Conservation (phyloP, 1,284 basidiomycete genomes). For the Apiotrichum sp. region DNA sequence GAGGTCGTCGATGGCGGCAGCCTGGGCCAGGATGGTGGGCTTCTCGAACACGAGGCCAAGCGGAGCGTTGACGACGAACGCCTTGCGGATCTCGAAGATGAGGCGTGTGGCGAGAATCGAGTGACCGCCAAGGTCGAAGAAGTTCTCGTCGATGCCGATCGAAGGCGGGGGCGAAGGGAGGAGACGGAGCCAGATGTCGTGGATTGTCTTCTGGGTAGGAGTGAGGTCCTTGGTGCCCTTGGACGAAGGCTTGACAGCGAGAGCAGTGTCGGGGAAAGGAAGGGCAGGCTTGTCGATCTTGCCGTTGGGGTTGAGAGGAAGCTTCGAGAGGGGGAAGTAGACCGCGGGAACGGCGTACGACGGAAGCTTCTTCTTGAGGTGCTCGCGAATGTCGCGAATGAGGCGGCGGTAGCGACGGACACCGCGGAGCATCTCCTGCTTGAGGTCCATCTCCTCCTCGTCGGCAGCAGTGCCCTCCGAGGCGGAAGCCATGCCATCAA, state of each 20-base stretch:
- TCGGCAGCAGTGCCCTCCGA: slow-evolving; percentile 56
- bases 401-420: slow-evolving; percentile 76
- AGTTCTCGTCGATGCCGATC: slow-evolving; percentile 85
- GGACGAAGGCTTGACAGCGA: slow-evolving; percentile 52
- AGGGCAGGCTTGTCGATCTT: slow-evolving; percentile 98
- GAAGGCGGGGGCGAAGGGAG: slow-evolving; percentile 73
- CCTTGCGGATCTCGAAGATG: slow-evolving; percentile 93
- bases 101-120: slow-evolving; percentile 96
- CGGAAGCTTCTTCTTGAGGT: slow-evolving; percentile 95
- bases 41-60: slow-evolving; percentile 88
- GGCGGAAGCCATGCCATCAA: slow-evolving; percentile 72
- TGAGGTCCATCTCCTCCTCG: slow-evolving; percentile 48
- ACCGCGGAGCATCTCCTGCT: slow-evolving; percentile 58
- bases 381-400: slow-evolving; percentile 89
- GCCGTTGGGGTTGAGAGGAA: slow-evolving; percentile 98
- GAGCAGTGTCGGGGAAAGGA: slow-evolving; percentile 96
- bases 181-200: slow-evolving; percentile 73
- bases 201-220: slow-evolving; percentile 73
- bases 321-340: slow-evolving; percentile 86
- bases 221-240: slow-evolving; percentile 47
- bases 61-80: slow-evolving; percentile 85
- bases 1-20: slow-evolving; percentile 69
- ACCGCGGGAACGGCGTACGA: slow-evolving; percentile 89
- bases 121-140: slow-evolving; percentile 98
- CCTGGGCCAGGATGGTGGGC: slow-evolving; percentile 79